Evolutionary conservation across 305 asterid species (phyloP), one percentile per base, ranked within the genome.

Genomic region (Ilex paraguariensis): DNA sequence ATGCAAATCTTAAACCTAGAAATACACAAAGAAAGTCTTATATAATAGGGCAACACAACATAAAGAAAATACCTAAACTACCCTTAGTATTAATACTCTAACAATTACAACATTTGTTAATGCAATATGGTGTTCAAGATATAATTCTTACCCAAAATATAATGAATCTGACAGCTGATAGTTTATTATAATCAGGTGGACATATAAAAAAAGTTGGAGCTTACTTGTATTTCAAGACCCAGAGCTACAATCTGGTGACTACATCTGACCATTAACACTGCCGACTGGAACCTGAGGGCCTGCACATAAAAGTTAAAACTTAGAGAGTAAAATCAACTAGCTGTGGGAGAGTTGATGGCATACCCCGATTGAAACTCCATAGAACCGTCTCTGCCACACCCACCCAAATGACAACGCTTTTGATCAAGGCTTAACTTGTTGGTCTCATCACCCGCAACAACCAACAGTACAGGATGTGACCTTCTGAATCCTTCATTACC

Each of bases 171-270:
- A 21, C 28, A 21, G 28, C 28, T 21, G 28, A 21, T 21, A 21
- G 28, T 21, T 21, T 21, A 21, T 21, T 21, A 21, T 21, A 21
- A 21, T 21, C 28, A 2, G 28, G 28, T 21, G 28, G 28, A 21
- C 28, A 21, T 21, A 21, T 21, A 21, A 21, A 21, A 21, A 1
- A 21, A 21, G 28, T 21, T 21, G 13, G 31, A 57, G 56, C 83
- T 84, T 72, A 94, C 99, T 77, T 94, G 97, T 45, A 88, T 89
- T 65, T 90, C 91, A 66, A 90, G 99, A 57, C 96, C 96, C 79
- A 94, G 81, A 68, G 96, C 99, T 59, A 90, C 96, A 53, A 88
- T 83, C 68, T 76, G 87, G 6, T 90, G 81, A 72, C 96, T 90
- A 85, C 96, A 90, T 74, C 98, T 84, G 65, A 94, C 88, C 96